Conservation (phyloP, 306 rosid genomes). For the Cucurbita pepo region DNA sequence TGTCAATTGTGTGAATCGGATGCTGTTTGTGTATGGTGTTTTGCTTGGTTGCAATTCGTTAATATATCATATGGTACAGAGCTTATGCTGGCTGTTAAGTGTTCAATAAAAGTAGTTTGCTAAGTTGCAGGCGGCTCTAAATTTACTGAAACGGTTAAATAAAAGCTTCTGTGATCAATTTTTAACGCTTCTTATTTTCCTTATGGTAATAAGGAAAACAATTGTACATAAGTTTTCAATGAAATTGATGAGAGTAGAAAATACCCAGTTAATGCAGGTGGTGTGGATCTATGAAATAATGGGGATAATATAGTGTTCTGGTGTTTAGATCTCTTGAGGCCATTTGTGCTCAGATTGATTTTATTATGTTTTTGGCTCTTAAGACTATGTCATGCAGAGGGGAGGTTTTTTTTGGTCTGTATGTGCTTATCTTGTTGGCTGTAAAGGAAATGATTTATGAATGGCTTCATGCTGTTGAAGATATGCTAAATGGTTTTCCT, state of each 20-base stretch:
- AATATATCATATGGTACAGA: background rate
- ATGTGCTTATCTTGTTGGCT: background rate
- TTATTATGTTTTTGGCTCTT: background rate
- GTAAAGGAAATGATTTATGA: background rate
- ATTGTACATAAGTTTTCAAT: background rate
- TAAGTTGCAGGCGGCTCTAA: background rate
- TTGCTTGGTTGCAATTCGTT: background rate
- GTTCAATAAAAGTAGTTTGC: background rate
- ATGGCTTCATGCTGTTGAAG: background rate
- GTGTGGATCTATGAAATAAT: background rate
- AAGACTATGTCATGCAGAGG: background rate
- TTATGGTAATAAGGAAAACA: background rate
- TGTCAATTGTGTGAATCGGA: background rate
- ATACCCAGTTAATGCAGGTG: background rate
- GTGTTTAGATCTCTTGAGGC: background rate
- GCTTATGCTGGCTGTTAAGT: background rate
- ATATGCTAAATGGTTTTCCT: background rate
- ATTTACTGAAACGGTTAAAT: background rate
- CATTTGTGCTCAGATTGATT: background rate
- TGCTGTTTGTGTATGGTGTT: background rate
- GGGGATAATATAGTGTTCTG: background rate
- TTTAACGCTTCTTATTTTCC: background rate
- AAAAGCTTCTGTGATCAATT: background rate
- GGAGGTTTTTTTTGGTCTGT: background rate
- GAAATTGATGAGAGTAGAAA: background rate